These are phyloP conservation scores for Fusarium pseudocircinatum DNA, from an alignment of 2,329 filamentous ascomycete species.

Conservation along the genomic window DNA sequence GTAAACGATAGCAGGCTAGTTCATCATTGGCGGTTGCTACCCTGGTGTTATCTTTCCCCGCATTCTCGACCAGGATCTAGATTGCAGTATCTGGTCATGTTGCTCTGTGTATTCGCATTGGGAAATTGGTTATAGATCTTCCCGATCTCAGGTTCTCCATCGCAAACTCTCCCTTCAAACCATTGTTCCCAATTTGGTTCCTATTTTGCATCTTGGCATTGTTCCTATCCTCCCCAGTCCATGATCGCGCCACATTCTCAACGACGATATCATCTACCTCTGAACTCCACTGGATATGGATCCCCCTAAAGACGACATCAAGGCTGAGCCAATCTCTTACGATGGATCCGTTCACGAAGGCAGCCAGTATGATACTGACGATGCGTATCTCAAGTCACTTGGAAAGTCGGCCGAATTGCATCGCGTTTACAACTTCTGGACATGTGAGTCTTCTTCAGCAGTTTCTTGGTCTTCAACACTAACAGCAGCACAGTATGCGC, in stretches of 20 bases:
- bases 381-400: slow-evolving; percentile 7
- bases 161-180: not conserved
- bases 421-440: slow-evolving; percentile 22
- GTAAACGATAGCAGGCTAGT: not conserved
- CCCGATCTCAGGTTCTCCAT: not conserved
- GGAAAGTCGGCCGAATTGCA: slow-evolving; percentile 8
- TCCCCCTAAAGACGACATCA: not conserved
- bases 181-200: not conserved
- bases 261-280: not conserved
- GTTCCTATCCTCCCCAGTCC: not conserved
- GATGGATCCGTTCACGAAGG: not conserved
- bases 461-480: not conserved
- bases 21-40: not conserved
- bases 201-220: not conserved
- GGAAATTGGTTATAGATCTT: not conserved
- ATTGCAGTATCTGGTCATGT: not conserved
- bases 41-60: not conserved
- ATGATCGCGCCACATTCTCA: not conserved
- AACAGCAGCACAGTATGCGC: not conserved
- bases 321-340: not conserved
- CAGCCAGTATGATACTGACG: not conserved
- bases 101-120: not conserved
- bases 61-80: slow-evolving; percentile 1
- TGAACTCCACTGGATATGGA: not conserved
- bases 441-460: not conserved